Evolutionary conservation across 345 rosid species (phyloP).

Genomic region (Lepidium aucheri): DNA sequence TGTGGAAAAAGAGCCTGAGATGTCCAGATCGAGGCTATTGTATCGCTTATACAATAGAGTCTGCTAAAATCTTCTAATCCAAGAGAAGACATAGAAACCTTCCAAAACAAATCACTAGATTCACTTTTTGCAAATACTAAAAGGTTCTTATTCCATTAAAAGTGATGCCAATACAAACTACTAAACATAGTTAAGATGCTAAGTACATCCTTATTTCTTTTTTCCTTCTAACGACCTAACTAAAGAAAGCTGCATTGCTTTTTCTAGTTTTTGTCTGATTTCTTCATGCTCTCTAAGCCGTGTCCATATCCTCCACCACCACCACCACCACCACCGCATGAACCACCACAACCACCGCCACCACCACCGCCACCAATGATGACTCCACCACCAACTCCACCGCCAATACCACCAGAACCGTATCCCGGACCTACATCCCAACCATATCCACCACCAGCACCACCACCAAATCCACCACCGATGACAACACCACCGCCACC

Average conservation of each 20-base stretch:
- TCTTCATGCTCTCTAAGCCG: slow-evolving; percentile 4
- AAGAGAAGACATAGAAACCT: slow-evolving; percentile 3
- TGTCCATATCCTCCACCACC: slow-evolving; percentile 16
- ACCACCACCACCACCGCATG: slow-evolving; percentile 21
- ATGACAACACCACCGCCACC: slow-evolving; percentile 19
- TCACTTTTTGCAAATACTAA: not conserved
- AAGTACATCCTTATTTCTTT: slow-evolving; percentile 24
- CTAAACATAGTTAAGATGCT: slow-evolving; percentile 22
- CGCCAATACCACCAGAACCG: slow-evolving; percentile 25
- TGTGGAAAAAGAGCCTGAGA: slow-evolving; percentile 79
- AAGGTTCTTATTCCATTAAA: slow-evolving; percentile 13
- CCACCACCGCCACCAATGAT: slow-evolving; percentile 17
- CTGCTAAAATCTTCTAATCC: not conserved
- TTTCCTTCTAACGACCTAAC: not conserved
- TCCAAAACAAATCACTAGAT: too few relatives aligned
- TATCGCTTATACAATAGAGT: slow-evolving; percentile 49
- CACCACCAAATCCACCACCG: slow-evolving; percentile 24
- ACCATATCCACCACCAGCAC: slow-evolving; percentile 14
- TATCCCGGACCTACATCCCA: slow-evolving; percentile 23
- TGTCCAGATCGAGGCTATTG: slow-evolving; percentile 61
- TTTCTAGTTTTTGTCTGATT: slow-evolving; percentile 20
- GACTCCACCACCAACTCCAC: slow-evolving; percentile 27
- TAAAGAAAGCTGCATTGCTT: not conserved
- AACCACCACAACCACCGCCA: slow-evolving; percentile 20
- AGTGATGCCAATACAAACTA: slow-evolving; percentile 16